A percentile compares a stretch with the other conserved stretches of the same genome.
phyloP scores from a whole-genome alignment of 106 monocot genomes.

The Phalaenopsis equestris region DNA sequence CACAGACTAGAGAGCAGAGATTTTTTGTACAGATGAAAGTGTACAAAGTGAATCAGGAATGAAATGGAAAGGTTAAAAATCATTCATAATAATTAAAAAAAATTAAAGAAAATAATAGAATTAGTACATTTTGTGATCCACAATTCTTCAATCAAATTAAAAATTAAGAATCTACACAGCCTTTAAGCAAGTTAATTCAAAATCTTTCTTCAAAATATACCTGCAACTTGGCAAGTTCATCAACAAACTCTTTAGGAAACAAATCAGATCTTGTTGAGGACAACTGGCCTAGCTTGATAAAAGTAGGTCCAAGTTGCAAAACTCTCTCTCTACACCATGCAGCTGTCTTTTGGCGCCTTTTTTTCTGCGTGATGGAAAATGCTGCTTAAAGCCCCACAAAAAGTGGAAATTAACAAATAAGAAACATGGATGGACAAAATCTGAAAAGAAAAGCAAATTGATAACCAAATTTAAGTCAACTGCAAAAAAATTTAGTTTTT shows the following conservation, averaged over 20 bases:
- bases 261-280: slow-evolving; percentile 93
- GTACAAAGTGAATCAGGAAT: background rate
- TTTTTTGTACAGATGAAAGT: background rate
- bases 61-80: background rate
- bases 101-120: slow-evolving; percentile 3
- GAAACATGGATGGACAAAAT: background rate
- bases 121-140: background rate
- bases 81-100: background rate
- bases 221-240: slow-evolving; percentile 96
- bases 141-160: background rate
- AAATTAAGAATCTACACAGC: background rate
- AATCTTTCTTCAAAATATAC: slow-evolving; percentile 18
- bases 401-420: background rate
- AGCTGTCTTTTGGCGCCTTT: slow-evolving; percentile 67
- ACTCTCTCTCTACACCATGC: slow-evolving; percentile 88
- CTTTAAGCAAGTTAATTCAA: background rate
- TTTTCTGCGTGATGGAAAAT: slow-evolving; percentile 43
- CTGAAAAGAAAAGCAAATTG: background rate
- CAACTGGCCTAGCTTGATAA: slow-evolving; percentile 89
- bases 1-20: background rate
- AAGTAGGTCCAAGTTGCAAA: slow-evolving; percentile 85
- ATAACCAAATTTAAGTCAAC: background rate
- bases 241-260: slow-evolving; percentile 82
- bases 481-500: background rate
- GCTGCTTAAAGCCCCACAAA: background rate